Evolutionary conservation across 257 asterid species (phyloP).

Genomic region (Parsonsia alboflavescens): DNA sequence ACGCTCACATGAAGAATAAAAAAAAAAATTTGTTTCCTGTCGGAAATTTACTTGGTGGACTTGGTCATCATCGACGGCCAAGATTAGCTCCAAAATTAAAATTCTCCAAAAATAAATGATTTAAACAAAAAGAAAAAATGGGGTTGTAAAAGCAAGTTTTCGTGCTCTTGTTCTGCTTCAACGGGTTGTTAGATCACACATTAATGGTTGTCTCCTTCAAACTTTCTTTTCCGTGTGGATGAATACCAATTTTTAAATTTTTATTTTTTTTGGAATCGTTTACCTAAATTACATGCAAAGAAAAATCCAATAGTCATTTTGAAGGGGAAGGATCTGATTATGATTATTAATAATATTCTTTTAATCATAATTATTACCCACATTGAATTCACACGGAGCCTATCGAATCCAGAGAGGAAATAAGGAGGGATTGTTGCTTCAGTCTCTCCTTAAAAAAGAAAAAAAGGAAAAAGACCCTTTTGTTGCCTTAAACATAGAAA

Average conservation of each 20-base stretch:
- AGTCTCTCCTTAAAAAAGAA: conserved; percentile 10
- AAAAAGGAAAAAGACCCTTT: not conserved
- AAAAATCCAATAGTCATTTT: not conserved
- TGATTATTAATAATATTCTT: not conserved
- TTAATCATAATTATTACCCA: not conserved
- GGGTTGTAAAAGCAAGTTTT: not conserved
- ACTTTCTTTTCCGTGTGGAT: not conserved
- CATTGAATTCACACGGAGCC: conserved; percentile 5
- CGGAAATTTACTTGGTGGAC: not conserved
- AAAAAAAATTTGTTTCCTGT: not conserved
- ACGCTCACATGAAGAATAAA: too few relatives aligned
- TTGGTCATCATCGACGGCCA: conserved; percentile 9
- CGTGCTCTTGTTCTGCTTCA: not conserved
- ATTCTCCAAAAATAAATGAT: not conserved
- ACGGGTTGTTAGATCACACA: not conserved
- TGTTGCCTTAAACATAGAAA: not conserved
- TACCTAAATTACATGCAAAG: not conserved
- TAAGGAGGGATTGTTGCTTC: conserved; percentile 10
- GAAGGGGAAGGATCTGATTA: not conserved
- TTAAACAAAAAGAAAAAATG: not conserved
- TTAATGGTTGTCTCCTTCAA: not conserved
- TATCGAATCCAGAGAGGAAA: not conserved
- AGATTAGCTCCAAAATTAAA: not conserved
- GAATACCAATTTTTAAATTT: not conserved
- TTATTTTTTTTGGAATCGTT: too few relatives aligned